phyloP scores from a whole-genome alignment of 805 yeast genomes.

The Wickerhamomyces rabaulensis region DNA sequence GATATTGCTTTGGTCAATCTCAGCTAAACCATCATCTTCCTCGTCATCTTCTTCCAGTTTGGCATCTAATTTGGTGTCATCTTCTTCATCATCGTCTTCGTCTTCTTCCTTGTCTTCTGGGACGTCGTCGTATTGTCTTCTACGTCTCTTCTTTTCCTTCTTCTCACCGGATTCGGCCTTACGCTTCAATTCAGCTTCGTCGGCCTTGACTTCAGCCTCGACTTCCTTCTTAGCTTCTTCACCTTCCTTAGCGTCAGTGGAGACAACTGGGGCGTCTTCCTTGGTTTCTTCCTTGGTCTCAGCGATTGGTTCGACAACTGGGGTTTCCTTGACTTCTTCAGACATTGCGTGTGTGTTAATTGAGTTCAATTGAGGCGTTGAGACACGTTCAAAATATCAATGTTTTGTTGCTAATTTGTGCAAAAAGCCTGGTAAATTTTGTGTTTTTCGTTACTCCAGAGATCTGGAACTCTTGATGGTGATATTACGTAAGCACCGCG shows the following conservation, averaged over 20 bases:
- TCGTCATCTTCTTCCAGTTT: constrained; percentile 43
- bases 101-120: constrained; percentile 47
- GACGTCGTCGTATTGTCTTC: constrained; percentile 58
- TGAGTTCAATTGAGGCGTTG: not conserved
- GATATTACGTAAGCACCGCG: not conserved
- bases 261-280: constrained; percentile 6
- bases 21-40: constrained; percentile 74
- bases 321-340: constrained; percentile 21
- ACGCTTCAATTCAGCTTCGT: constrained; percentile 20
- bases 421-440: too few species aligned
- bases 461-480: not conserved
- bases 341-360: constrained; percentile 16
- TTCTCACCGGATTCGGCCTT: constrained; percentile 23
- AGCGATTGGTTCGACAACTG: constrained; percentile 2
- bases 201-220: constrained; percentile 14
- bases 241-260: not conserved
- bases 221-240: constrained; percentile 11
- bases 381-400: not conserved
- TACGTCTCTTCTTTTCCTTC: constrained; percentile 48
- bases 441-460: not conserved
- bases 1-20: constrained; percentile 78
- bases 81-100: constrained; percentile 41
- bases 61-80: constrained; percentile 46
- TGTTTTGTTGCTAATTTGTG: too few species aligned
- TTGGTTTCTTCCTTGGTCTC: constrained; percentile 12